These are phyloP conservation scores for Violaceomyces palustris DNA, from an alignment of 1,284 basidiomycete genomes.

Conservation along the genomic window DNA sequence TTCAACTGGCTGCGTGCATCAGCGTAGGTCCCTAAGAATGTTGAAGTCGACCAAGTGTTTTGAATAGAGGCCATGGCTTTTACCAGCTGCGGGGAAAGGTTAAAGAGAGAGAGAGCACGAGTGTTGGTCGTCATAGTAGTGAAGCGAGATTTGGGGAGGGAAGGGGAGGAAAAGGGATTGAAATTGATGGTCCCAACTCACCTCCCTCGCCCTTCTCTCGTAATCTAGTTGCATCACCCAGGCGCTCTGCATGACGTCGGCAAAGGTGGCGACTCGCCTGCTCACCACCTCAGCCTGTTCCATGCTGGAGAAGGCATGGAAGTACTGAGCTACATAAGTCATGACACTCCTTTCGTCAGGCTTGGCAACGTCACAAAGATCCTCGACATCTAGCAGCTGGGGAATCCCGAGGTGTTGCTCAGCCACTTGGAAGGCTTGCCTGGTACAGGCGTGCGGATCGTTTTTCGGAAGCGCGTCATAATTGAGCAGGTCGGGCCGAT, in stretches of 20 bases:
- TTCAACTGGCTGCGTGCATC: conserved; percentile 73
- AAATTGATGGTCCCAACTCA: conserved; percentile 60
- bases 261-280: conserved; percentile 88
- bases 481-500: conserved; percentile 89
- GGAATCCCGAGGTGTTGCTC: conserved; percentile 52
- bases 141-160: too few relatives aligned
- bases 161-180: conserved; percentile 60
- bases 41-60: conserved; percentile 29
- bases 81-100: conserved; percentile 25
- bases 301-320: conserved; percentile 96
- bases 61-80: conserved; percentile 24
- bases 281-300: conserved; percentile 93
- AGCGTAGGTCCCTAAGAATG: conserved; percentile 58
- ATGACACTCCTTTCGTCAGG: conserved; percentile 94
- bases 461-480: conserved; percentile 70
- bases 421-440: conserved; percentile 16
- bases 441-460: conserved; percentile 53
- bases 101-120: neutral
- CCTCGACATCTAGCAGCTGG: conserved; percentile 92
- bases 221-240: conserved; percentile 79
- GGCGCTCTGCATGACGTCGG: conserved; percentile 76
- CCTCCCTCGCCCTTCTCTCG: conserved; percentile 74
- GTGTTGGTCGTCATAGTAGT: too few relatives aligned
- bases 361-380: conserved; percentile 78
- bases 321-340: conserved; percentile 92